phyloP scores from a whole-genome alignment of 73 alveolate species.

The Paramecium octaurelia region DNA sequence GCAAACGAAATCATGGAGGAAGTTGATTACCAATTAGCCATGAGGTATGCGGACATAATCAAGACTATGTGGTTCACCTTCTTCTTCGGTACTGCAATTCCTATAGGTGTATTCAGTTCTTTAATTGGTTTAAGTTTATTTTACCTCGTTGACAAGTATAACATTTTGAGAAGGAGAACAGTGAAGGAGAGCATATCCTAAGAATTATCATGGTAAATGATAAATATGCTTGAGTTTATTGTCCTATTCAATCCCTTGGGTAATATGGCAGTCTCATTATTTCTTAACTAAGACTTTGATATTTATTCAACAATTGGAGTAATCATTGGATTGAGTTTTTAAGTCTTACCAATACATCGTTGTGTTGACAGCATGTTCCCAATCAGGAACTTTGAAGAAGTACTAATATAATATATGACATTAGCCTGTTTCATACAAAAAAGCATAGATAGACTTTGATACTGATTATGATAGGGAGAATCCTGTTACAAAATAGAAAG shows the following conservation, averaged over 20 bases:
- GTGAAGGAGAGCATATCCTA: constrained; percentile 53
- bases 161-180: constrained; percentile 53
- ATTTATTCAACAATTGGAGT: neutral
- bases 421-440: constrained; percentile 49
- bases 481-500: constrained; percentile 50
- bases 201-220: constrained; percentile 53
- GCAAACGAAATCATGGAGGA: constrained; percentile 40
- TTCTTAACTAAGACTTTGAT: neutral
- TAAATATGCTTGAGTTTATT: neutral
- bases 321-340: neutral
- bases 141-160: constrained; percentile 50
- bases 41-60: constrained; percentile 61
- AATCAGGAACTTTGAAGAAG: constrained; percentile 21
- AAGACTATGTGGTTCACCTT: constrained; percentile 64
- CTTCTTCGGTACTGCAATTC: constrained; percentile 50
- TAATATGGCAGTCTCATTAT: neutral
- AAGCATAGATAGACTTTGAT: constrained; percentile 57
- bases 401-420: neutral
- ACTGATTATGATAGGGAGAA: constrained; percentile 62
- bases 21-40: constrained; percentile 41
- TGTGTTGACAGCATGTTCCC: constrained; percentile 32
- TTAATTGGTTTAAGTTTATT: constrained; percentile 33
- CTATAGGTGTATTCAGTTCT: constrained; percentile 56
- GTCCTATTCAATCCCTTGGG: constrained; percentile 18
- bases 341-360: neutral